Evolutionary conservation across 495 filamentous ascomycete species (phyloP).

Genomic region (Chlorociboria aeruginascens): DNA sequence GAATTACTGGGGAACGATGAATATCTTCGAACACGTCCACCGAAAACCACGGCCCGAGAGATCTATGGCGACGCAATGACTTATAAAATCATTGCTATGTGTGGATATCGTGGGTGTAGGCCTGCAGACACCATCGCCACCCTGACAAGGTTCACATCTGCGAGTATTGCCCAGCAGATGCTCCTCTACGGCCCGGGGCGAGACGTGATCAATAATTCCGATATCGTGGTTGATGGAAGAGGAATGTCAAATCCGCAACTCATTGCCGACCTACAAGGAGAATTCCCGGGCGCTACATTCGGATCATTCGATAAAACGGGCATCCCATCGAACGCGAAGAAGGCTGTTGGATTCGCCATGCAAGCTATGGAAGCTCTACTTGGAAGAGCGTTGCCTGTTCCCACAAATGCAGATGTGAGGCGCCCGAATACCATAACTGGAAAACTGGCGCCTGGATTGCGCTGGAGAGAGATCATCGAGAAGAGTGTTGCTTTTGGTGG

Average conservation of each 20-base stretch:
- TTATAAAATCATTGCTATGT: conserved; percentile 13
- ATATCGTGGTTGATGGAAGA: conserved; percentile 18
- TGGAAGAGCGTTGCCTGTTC: conserved; percentile 17
- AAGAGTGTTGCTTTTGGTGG: conserved; percentile 20
- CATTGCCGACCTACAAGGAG: conserved; percentile 16
- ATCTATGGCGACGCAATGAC: conserved; percentile 20
- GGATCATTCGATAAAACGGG: conserved; percentile 17
- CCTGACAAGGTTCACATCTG: conserved; percentile 18
- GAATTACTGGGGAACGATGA: conserved; percentile 12
- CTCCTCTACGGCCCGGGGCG: conserved; percentile 18
- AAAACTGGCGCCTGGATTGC: conserved; percentile 17
- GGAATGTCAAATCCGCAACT: conserved; percentile 18
- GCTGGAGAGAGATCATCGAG: conserved; percentile 20
- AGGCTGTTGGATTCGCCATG: conserved; percentile 21
- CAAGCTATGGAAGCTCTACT: conserved; percentile 21
- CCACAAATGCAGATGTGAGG: conserved; percentile 19
- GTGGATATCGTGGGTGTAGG: conserved; percentile 11
- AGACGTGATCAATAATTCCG: conserved; percentile 18
- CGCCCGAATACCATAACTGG: conserved; percentile 21
- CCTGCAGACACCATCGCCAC: conserved; percentile 19
- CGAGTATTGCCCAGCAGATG: conserved; percentile 19
- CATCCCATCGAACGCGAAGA: conserved; percentile 19
- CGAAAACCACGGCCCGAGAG: conserved; percentile 20
- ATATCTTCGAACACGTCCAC: conserved; percentile 13
- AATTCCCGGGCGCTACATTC: conserved; percentile 16